Percentiles rank a stretch among this genome's conserved stretches.
phyloP scores from a whole-genome alignment of 805 yeast species.

The Lipomyces starkeyi region DNA sequence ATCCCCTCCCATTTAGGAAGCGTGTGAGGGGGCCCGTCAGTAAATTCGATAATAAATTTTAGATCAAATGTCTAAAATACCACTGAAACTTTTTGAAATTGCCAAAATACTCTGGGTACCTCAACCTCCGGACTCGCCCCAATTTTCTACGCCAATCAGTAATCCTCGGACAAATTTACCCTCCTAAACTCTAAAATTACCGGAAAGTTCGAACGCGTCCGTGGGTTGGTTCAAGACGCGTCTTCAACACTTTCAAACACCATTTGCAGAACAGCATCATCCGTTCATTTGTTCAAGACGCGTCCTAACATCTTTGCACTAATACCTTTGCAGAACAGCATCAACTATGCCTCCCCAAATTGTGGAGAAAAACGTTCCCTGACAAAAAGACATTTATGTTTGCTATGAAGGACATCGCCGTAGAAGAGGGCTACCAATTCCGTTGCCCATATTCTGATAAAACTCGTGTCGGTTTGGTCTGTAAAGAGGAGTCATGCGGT shows the following conservation, averaged over 20 bases:
- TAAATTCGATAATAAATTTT: not conserved
- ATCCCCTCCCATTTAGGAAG: not conserved
- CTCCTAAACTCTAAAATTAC: too few species aligned
- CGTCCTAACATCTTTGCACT: not conserved
- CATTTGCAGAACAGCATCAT: too few species aligned
- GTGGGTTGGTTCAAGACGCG: too few species aligned
- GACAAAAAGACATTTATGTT: too few species aligned
- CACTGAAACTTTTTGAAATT: not conserved
- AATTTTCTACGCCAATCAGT: too few species aligned
- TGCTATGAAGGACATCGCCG: too few species aligned
- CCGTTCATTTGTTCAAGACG: not conserved
- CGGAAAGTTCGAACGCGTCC: too few species aligned
- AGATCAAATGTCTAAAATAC: not conserved
- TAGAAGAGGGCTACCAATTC: not conserved
- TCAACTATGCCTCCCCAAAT: slow-evolving; percentile 7
- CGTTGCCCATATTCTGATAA: not conserved
- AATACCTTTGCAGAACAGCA: not conserved
- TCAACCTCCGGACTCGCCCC: too few species aligned
- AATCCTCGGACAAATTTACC: too few species aligned
- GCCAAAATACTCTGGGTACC: too few species aligned
- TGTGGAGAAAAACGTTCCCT: too few species aligned
- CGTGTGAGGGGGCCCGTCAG: not conserved
- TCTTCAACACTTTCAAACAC: too few species aligned
- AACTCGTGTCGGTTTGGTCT: slow-evolving; percentile 1
- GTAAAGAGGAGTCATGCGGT: not conserved